Base-by-base conservation (phyloP, 306 rosid species). In the Albizia julibrissin region DNA sequence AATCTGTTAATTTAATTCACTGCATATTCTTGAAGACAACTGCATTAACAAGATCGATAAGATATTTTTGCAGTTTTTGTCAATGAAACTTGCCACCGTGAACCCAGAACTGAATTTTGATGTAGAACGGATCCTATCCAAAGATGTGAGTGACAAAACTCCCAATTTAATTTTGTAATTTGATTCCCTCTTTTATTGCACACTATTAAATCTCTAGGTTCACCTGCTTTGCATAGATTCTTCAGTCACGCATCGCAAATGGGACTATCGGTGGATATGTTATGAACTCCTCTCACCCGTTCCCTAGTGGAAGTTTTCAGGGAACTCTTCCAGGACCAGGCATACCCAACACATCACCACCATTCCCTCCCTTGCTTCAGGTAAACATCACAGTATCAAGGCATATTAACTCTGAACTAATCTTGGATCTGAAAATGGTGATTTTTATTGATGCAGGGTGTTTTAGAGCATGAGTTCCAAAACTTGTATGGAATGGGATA, bases 61-160 rank as follows among this genome's bases (percentile, higher is more conserved):
- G 42, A 46, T 80, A 26, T 46, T 80, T 5, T 58, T 86, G 80
- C 91, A 94, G 98, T 87, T 94, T 76, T 77, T 94, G 81, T 94
- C 94, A 16, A 94, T 90, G 98, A 94, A 94, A 84, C 95, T 94
- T 7, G 92, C 92, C 16, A 90, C 95, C 18, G 97, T 92, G 82
- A 89, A 89, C 80, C 92, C 92, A 26, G 93, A 94, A 78, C 72
- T 94, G 85, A 92, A 90, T 84, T 44, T 94, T 33, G 92, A 94
- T 34, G 76, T 87, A 39, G 95, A 90, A 8, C 76, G 91, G 81
- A 87, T 90, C 77, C 84, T 88, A 76, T 88, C 95, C 65, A 91
- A 92, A 88, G 98, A 94, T 85, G 98, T 89, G 81, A 89, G 98
- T 72, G 39, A 62, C 62, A 68, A 26, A 65, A 67, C 42, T 34